Evolutionary conservation across 257 asterid species (phyloP), one percentile per base, ranked within the genome.

Genomic region (Solanum chiquidenum): DNA sequence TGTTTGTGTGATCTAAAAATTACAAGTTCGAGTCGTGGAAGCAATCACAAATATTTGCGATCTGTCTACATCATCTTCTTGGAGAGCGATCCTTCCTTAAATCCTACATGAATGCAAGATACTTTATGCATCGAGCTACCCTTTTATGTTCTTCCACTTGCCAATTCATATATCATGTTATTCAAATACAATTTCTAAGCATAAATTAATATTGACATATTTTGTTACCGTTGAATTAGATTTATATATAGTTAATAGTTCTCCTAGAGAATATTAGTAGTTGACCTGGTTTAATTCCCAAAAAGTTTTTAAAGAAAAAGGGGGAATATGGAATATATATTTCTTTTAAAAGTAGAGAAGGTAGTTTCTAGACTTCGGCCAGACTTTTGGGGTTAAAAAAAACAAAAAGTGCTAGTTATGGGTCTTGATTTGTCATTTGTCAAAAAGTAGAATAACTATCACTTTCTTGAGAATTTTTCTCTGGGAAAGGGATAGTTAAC

Each of bases 71-170:
- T 64, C 4, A 64, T 12, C 6, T 27, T 11, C 31, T 64, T 64
- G 2, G 1, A 0, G 1, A 11, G 7, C 18, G 1, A n/a, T 0
- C 4, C 8, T 64, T n/a, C 0, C 6, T 2, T 27, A n/a, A 10
- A n/a, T 10, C 1, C 7, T 62, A 23, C 1, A 5, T 62, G 7
- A 11, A 64, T n/a, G 4, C 1, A 3, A 10, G 1, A 64, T 64
- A 0, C 0, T 64, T 11, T 64, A 5, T 64, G 7, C 18, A n/a
- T 0, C 8, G 4, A n/a, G 0, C 0, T n/a, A 2, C 0, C 13
- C 1, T 9, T 10, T 64, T 64, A n/a, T 27, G 10, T 68, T 71
- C 58, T 2, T 49, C 8, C 20, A 49, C 58, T 0, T 14, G 58
- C 7, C 21, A 49, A 14, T 49, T 49, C 58, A 49, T 49, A 5